phyloP scores from a whole-genome alignment of 108 stramenopile genomes.

The Pelagomonas calceolata region DNA sequence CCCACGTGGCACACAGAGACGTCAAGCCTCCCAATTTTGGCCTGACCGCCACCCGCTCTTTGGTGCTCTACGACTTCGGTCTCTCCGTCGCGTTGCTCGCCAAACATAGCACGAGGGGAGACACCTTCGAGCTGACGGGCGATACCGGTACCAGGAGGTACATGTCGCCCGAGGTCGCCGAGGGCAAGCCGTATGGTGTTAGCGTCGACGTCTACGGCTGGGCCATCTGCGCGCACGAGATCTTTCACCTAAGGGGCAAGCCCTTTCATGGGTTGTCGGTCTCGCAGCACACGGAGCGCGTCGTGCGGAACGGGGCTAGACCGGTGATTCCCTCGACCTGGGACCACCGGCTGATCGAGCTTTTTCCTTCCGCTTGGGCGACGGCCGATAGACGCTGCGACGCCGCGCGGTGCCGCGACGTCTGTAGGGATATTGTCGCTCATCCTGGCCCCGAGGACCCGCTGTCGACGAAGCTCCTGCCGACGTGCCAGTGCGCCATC shows the following conservation, averaged over 20 bases:
- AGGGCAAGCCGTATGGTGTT: conserved; percentile 30
- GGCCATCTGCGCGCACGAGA: conserved; percentile 36
- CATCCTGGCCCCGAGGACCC: too few species aligned
- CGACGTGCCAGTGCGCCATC: too few species aligned
- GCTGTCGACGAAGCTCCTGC: too few species aligned
- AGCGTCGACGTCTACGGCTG: conserved; percentile 48
- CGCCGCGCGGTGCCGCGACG: too few species aligned
- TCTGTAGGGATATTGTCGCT: too few species aligned
- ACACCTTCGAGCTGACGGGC: conserved; percentile 47
- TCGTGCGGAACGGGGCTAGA: not conserved
- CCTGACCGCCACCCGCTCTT: not conserved
- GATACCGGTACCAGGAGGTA: conserved; percentile 32
- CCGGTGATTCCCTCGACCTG: not conserved
- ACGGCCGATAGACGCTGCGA: too few species aligned
- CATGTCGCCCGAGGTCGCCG: conserved; percentile 51
- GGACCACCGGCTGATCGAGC: not conserved
- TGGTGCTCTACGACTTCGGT: not conserved
- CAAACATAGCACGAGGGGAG: conserved; percentile 14
- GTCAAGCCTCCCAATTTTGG: conserved; percentile 75
- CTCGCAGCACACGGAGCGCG: not conserved
- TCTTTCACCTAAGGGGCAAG: conserved; percentile 13
- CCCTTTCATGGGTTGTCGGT: not conserved
- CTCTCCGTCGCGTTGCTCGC: not conserved
- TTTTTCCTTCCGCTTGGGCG: not conserved
- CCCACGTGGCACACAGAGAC: conserved; percentile 75